phyloP scores from a whole-genome alignment of 768 basidiomycete genomes.

The Termitomyces sp. region DNA sequence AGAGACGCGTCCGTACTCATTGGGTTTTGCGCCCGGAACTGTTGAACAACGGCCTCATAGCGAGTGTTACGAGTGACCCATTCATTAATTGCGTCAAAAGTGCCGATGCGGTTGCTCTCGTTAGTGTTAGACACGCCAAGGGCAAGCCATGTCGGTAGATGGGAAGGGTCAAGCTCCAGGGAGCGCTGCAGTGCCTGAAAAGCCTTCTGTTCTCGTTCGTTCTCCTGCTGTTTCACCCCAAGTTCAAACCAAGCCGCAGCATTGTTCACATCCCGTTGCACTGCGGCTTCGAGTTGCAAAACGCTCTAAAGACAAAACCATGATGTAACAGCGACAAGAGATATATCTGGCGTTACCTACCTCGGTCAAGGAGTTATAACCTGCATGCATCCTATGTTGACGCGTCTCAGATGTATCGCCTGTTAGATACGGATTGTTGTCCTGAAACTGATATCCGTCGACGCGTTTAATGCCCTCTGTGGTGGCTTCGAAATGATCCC shows the following conservation, averaged over 20 bases:
- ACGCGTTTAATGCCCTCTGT: constrained; percentile 57
- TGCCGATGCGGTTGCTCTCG: constrained; percentile 70
- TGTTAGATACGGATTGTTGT: constrained; percentile 73
- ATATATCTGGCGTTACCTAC: constrained; percentile 22
- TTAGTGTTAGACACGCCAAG: constrained; percentile 90
- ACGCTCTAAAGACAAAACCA: constrained; percentile 55
- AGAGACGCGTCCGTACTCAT: constrained; percentile 25
- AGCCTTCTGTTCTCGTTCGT: constrained; percentile 91
- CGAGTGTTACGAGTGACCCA: constrained; percentile 73
- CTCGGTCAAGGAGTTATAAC: constrained; percentile 36
- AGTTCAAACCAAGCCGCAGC: constrained; percentile 85
- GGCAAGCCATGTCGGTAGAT: constrained; percentile 84
- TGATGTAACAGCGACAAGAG: constrained; percentile 11
- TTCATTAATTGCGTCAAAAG: constrained; percentile 75
- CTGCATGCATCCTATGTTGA: constrained; percentile 37
- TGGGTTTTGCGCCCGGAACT: constrained; percentile 32
- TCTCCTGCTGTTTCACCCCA: constrained; percentile 97
- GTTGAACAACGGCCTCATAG: constrained; percentile 44
- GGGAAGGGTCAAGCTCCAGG: constrained; percentile 73
- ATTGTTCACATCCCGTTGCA: constrained; percentile 71
- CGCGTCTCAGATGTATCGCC: constrained; percentile 57
- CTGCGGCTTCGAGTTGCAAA: constrained; percentile 84
- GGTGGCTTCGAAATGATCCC: constrained; percentile 82
- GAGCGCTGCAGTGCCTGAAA: constrained; percentile 81
- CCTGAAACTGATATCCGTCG: constrained; percentile 66